Evolutionary conservation across 495 filamentous ascomycete genomes (phyloP).

Genomic region (Tuber magnatum): DNA sequence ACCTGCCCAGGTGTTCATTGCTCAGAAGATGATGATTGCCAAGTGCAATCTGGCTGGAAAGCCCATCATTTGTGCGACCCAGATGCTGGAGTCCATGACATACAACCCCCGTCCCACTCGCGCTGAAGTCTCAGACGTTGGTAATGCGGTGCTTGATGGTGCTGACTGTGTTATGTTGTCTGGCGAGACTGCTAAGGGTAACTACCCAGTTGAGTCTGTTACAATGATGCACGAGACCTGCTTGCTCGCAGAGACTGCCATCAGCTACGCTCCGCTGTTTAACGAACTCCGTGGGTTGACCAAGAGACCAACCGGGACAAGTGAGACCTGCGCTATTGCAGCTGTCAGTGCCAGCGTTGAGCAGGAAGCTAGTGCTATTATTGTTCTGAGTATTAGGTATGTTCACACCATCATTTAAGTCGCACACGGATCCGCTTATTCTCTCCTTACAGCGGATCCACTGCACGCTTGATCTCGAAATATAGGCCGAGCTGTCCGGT

Average conservation of each 20-base stretch:
- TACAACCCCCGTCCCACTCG: slow-evolving; percentile 97
- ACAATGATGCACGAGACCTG: slow-evolving; percentile 97
- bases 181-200: slow-evolving; percentile 96
- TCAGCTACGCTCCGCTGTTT: slow-evolving; percentile 92
- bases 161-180: slow-evolving; percentile 99
- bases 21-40: slow-evolving; percentile 99
- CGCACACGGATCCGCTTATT: not conserved
- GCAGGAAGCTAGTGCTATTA: slow-evolving; percentile 88
- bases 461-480: slow-evolving; percentile 91
- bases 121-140: slow-evolving; percentile 96
- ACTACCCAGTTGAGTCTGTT: slow-evolving; percentile 86
- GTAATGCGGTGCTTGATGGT: slow-evolving; percentile 94
- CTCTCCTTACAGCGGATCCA: slow-evolving; percentile 57
- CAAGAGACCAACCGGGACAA: slow-evolving; percentile 70
- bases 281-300: slow-evolving; percentile 83
- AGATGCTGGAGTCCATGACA: slow-evolving; percentile 98
- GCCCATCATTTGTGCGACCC: slow-evolving; percentile 82
- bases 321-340: slow-evolving; percentile 91
- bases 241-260: slow-evolving; percentile 87
- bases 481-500: slow-evolving; percentile 98
- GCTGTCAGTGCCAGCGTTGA: slow-evolving; percentile 90
- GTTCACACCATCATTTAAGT: slow-evolving; percentile 14
- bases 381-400: slow-evolving; percentile 85
- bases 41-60: slow-evolving; percentile 99
- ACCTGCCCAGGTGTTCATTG: slow-evolving; percentile 94